Evolutionary conservation across 306 rosid species (phyloP), one percentile per base, ranked within the genome.

Genomic region (Psophocarpus tetragonolobus): DNA sequence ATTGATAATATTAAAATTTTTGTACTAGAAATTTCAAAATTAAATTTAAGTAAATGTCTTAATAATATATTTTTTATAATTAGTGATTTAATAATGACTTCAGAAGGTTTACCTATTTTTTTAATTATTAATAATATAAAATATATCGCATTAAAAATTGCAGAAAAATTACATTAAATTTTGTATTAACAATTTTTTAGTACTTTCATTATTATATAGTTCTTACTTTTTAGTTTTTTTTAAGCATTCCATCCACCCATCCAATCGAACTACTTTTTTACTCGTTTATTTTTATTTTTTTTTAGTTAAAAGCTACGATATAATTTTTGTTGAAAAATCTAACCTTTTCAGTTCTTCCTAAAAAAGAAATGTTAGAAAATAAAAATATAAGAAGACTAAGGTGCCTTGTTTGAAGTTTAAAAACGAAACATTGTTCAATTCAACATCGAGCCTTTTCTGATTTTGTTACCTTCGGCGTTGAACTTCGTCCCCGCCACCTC

Each of bases 391-490:
- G 12, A 39, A 18, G 3, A 53, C 17, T n/a, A 42, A n/a, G 67
- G 47, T 68, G 50, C 33, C 11, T n/a, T n/a, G 30, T 76, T 71
- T 32, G 39, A 64, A 73, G 53, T 42, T 73, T 51, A 41, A 65
- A 73, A 74, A 27, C 4, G 51, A 72, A 51, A 53, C 77, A 20
- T 68, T 69, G 32, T 35, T 36, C 12, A 81, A 48, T 6, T 3
- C 42, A 13, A 47, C 54, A 1, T n/a, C 54, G 69, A 10, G 12
- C 2, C 14, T 66, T 66, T 8, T 47, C 20, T 17, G 32, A 47
- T 47, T 74, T 81, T 57, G 65, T 75, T 81, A 36, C 20, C 36
- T 68, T 58, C 13, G 44, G 65, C 56, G 62, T 71, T 50, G 7
- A 70, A 39, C 54, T 66, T 39, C 45, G 3, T 54, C 47, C 17